phyloP scores from a whole-genome alignment of 352 stramenopile species.

The Nothophytophthora sp. region DNA sequence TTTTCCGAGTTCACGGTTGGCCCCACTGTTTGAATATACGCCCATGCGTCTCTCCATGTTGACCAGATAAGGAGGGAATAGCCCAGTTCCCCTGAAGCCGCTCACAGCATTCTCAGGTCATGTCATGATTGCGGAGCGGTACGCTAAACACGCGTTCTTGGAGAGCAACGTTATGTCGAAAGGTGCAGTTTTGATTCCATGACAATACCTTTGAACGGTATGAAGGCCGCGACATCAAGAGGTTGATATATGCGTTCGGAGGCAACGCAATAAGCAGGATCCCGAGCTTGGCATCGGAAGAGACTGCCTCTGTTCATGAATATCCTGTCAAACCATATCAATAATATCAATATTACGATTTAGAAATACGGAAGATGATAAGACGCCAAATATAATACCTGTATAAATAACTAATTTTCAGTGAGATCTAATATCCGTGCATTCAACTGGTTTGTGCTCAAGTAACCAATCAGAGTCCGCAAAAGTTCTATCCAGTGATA shows the following conservation, averaged over 20 bases:
- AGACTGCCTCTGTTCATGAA: too few species aligned
- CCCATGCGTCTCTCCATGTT: conserved; percentile 1
- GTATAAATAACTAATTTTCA: too few species aligned
- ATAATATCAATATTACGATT: too few species aligned
- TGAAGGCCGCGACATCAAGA: conserved; percentile 6
- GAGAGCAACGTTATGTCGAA: background rate
- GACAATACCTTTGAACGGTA: conserved; percentile 1
- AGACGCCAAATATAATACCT: too few species aligned
- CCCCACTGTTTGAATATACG: background rate
- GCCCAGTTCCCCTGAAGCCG: conserved; percentile 13
- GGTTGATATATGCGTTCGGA: conserved; percentile 2
- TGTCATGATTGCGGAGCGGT: conserved; percentile 1
- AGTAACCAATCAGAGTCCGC: too few species aligned
- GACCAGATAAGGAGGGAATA: background rate
- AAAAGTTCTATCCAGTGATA: too few species aligned
- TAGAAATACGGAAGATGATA: too few species aligned
- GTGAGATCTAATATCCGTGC: too few species aligned
- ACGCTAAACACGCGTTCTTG: conserved; percentile 4
- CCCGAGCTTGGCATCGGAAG: too few species aligned
- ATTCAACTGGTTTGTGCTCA: too few species aligned
- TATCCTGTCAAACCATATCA: too few species aligned
- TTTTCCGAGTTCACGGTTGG: background rate
- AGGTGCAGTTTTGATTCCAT: background rate
- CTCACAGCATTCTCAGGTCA: conserved; percentile 2
- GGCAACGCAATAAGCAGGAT: conserved; percentile 1